Evolutionary conservation across 345 rosid species (phyloP).

Genomic region (Salix udensis): DNA sequence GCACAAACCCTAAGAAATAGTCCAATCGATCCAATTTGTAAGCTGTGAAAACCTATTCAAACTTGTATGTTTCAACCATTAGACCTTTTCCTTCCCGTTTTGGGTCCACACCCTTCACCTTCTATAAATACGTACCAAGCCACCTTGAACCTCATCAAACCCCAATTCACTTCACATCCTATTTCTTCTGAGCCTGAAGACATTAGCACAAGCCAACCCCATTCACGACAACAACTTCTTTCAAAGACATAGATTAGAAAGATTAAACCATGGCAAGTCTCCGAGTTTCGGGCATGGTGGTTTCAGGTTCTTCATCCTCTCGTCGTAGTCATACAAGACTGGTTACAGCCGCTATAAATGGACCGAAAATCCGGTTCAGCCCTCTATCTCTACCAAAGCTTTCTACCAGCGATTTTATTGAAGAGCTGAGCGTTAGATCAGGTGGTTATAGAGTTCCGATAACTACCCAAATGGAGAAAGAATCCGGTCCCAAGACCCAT

Average conservation of each 20-base stretch:
- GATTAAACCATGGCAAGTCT: constrained; percentile 21
- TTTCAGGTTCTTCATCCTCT: constrained; percentile 7
- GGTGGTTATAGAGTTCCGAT: constrained; percentile 5
- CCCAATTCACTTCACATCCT: not conserved
- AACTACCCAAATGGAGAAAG: not conserved
- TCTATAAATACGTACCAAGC: not conserved
- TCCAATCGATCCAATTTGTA: not conserved
- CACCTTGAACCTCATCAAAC: not conserved
- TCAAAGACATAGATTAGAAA: not conserved
- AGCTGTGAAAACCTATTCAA: not conserved
- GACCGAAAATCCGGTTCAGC: constrained; percentile 9
- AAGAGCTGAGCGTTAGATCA: constrained; percentile 14
- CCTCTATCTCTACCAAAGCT: constrained; percentile 22
- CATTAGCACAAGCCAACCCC: not conserved
- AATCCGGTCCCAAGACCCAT: constrained; percentile 1
- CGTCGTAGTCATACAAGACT: not conserved
- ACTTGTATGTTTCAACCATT: constrained; percentile 11
- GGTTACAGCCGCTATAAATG: constrained; percentile 12
- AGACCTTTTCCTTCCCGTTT: constrained; percentile 9
- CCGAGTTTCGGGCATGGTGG: constrained; percentile 20
- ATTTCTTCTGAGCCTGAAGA: not conserved
- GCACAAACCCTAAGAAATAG: not conserved
- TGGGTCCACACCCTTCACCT: not conserved
- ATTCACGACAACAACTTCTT: not conserved
- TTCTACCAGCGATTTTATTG: constrained; percentile 10